Evolutionary conservation across 2,329 filamentous ascomycete species (phyloP).

Genomic region (Pseudogymnoascus sp.): DNA sequence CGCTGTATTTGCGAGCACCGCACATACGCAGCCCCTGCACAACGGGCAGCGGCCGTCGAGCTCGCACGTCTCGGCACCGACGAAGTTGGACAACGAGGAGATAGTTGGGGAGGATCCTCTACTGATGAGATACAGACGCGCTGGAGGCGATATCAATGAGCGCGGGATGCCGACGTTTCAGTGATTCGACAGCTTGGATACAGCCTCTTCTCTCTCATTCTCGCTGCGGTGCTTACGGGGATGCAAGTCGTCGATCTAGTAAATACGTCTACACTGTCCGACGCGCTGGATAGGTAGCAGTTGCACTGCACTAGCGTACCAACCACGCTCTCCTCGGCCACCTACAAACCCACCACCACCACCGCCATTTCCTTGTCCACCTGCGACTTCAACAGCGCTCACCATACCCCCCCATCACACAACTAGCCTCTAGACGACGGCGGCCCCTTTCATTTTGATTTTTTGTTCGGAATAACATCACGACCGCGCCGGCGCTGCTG

Average conservation of each 20-base stretch:
- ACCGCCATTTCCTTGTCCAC: neutral
- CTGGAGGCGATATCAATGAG: slow-evolving; percentile 30
- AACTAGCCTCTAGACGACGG: neutral
- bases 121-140: slow-evolving; percentile 25
- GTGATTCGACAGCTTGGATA: too few species aligned
- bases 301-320: neutral
- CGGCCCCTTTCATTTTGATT: neutral
- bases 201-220: too few species aligned
- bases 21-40: slow-evolving; percentile 29
- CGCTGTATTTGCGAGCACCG: slow-evolving; percentile 21
- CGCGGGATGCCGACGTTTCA: slow-evolving; percentile 28
- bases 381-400: neutral
- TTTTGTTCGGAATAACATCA: neutral
- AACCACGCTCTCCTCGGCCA: neutral
- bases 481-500: neutral
- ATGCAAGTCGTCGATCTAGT: neutral
- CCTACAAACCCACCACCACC: neutral
- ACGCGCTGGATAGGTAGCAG: neutral
- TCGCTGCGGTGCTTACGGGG: too few species aligned
- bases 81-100: slow-evolving; percentile 18
- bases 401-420: neutral
- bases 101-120: slow-evolving; percentile 12
- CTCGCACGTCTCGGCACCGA: slow-evolving; percentile 16
- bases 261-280: neutral
- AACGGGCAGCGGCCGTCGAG: slow-evolving; percentile 36